Conservation (phyloP, 352 stramenopile species). For the Phytopythium kandeliae region DNA sequence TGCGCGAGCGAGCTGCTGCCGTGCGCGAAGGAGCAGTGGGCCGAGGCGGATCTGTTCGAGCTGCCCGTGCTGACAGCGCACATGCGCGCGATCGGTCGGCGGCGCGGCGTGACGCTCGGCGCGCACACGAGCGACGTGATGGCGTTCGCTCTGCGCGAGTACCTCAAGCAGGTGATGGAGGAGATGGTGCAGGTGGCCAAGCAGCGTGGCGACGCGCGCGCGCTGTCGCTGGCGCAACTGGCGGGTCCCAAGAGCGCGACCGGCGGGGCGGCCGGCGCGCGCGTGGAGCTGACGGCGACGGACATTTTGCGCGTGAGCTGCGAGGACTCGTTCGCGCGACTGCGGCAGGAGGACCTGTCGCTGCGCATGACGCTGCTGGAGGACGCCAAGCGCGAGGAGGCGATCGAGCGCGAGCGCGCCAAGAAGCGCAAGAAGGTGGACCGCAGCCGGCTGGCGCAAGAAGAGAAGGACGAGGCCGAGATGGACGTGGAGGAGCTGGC, state of each 20-base stretch:
- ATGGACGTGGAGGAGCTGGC: conserved; percentile 84
- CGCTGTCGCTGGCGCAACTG: conserved; percentile 41
- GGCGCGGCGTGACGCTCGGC: conserved; percentile 51
- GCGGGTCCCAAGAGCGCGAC: conserved; percentile 25
- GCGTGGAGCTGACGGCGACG: conserved; percentile 57
- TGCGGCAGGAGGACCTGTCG: conserved; percentile 59
- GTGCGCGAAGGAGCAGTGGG: conserved; percentile 75
- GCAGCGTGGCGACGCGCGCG: conserved; percentile 53
- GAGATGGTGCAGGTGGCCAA: conserved; percentile 83
- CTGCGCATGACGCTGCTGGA: conserved; percentile 61
- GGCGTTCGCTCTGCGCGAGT: conserved; percentile 78
- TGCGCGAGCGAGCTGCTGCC: conserved; percentile 41
- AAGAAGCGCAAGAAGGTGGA: conserved; percentile 88
- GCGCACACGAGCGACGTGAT: conserved; percentile 67
- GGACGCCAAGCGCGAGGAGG: conserved; percentile 72
- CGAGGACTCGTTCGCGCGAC: conserved; percentile 66
- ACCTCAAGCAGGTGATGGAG: conserved; percentile 82
- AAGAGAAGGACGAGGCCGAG: conserved; percentile 80
- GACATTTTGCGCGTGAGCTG: conserved; percentile 84
- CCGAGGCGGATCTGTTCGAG: conserved; percentile 81
- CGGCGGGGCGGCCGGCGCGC: conserved; percentile 1
- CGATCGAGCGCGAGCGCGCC: conserved; percentile 65
- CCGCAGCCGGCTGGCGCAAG: conserved; percentile 63
- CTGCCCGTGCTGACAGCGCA: conserved; percentile 43
- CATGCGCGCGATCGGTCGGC: conserved; percentile 44